Evolutionary conservation across 371 early-diverging fungal genomes (phyloP), one percentile per base, ranked within the genome.

Genomic region (Syncephalis plumigaleata): DNA sequence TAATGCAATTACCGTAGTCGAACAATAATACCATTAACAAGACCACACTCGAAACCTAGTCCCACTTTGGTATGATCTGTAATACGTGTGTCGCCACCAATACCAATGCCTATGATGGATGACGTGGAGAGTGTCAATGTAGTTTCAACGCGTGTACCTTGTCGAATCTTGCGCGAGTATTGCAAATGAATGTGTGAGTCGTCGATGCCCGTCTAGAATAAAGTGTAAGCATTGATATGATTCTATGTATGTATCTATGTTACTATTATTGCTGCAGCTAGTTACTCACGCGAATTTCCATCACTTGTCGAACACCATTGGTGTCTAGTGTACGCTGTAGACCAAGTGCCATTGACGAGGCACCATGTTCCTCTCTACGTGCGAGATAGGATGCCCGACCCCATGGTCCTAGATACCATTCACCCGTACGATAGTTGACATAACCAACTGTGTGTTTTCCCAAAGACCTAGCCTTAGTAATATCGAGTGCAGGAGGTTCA

Each of bases 351-450:
- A 76, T 55, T 7, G 77, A 70, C 9, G 80, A 76, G 47, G 73
- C 71, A 48, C 68, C 59, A 7, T 63, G 68, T n/a, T 57, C 56
- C 1, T 65, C 63, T 3, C 55, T 47, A 48, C 61, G 63, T 15
- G 61, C 61, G 31, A 7, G 11, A 31, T 31, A 31, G 4, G 31
- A 7, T 31, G 4, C 11, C 11, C 31, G 4, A 9, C 80, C 77
- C 80, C 80, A 79, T 4, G 64, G 64, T 9, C 79, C 73, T 25
- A 86, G 56, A 9, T 63, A 58, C 71, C 75, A 84, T 47, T 76
- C 74, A 9, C 85, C 87, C 0, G 86, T 78, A 26, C 75, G 64
- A 53, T 76, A 89, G 0, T 81, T 81, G 45, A 89, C 57, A 57
- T 76, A 86, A 9, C 86, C 87, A 4, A 84, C 81, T 7, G 71